Evolutionary conservation across 257 asterid genomes (phyloP), one percentile per base, ranked within the genome.

Genomic region (Oldenlandia corymbosa): DNA sequence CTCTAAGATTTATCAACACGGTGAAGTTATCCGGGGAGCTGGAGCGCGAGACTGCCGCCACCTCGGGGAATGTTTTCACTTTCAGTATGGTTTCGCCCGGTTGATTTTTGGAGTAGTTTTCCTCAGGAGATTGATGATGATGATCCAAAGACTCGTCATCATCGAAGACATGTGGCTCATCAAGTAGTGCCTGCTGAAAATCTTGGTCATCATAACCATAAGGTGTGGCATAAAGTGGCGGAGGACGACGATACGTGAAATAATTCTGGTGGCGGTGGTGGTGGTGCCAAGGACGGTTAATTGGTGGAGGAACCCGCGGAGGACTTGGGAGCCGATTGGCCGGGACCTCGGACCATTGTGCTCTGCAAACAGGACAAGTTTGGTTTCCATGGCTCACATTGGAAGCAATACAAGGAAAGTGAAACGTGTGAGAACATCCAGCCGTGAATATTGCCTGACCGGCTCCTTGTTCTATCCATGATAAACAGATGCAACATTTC

Each of bases 271-370:
- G 88, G 72, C n/a, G n/a, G n/a, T n/a, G n/a, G n/a, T n/a, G n/a
- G n/a, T n/a, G n/a, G n/a, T n/a, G n/a, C n/a, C n/a, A n/a, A n/a
- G n/a, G n/a, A n/a, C n/a, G 88, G 77, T 80, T 81, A 73, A 41
- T 83, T 10, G 50, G 62, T 4, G 82, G 84, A 65, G 83, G 75
- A 62, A 80, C 90, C 18, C n/a, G n/a, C n/a, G n/a, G n/a, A n/a
- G 70, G 55, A 66, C 30, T 82, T 8, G 92, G 92, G 50, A 80
- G 83, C 75, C 80, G 91, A 36, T 83, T 62, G 30, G n/a, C n/a
- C n/a, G 99, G 99, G 63, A 93, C 81, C 54, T 85, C 95, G 64
- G 79, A 87, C 99, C 99, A 93, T 37, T 87, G 86, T 0, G 97
- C 95, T 67, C 97, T 69, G 78, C 99, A 93, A 69, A 93, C 84